Percentiles rank a stretch among this genome's conserved stretches.
Conservation (phyloP, 73 alveolate genomes). For the Paramecium octaurelia region DNA sequence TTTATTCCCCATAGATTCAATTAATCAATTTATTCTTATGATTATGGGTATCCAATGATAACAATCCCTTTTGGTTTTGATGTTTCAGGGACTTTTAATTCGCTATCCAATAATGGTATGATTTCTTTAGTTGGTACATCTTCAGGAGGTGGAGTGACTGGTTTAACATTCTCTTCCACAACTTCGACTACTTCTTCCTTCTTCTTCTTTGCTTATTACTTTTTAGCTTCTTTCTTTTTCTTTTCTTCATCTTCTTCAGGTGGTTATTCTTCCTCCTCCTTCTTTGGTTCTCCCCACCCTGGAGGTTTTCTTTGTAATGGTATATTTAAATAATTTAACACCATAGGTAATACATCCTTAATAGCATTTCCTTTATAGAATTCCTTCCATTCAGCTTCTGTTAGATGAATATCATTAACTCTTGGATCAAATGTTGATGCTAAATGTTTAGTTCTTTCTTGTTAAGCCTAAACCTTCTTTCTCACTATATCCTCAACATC, state of each 20-base stretch:
- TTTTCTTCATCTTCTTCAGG: conserved; percentile 76
- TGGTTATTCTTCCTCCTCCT: conserved; percentile 59
- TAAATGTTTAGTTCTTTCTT: conserved; percentile 73
- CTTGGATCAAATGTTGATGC: conserved; percentile 66
- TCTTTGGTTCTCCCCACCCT: conserved; percentile 63
- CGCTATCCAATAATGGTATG: conserved; percentile 32
- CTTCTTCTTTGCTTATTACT: conserved; percentile 72
- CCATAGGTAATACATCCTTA: conserved; percentile 74
- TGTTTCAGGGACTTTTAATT: conserved; percentile 9
- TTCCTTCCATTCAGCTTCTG: conserved; percentile 72
- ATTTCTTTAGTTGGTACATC: conserved; percentile 60
- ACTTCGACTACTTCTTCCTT: conserved; percentile 78
- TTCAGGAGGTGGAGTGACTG: conserved; percentile 71
- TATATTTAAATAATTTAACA: conserved; percentile 66
- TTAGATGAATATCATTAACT: conserved; percentile 68
- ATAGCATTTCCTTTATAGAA: conserved; percentile 71
- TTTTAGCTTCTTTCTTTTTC: conserved; percentile 71
- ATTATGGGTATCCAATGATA: conserved; percentile 76
- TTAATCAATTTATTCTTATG: conserved; percentile 80
- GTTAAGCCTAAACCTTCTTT: conserved; percentile 59
- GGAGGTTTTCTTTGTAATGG: conserved; percentile 66
- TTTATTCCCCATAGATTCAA: conserved; percentile 76
- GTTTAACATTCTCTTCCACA: conserved; percentile 69
- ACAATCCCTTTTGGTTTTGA: conserved; percentile 77
- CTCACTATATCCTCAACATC: conserved; percentile 88